Percentiles rank a stretch among this genome's conserved stretches.
Evolutionary conservation across 2,329 filamentous ascomycete species (phyloP).

Genomic region (Pezicula carpinea): DNA sequence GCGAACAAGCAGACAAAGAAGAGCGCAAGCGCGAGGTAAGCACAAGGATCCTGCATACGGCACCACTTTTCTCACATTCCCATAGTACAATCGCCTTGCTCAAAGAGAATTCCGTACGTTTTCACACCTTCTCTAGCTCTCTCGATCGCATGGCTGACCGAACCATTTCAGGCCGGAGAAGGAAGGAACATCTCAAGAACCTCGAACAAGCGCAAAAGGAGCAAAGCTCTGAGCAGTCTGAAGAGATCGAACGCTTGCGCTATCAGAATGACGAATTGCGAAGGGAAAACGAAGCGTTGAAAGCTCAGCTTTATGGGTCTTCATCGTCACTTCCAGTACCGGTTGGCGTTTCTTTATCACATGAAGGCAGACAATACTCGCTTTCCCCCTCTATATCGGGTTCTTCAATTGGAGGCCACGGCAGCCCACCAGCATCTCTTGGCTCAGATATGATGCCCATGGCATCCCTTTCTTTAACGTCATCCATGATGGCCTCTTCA

Average conservation of each 20-base stretch:
- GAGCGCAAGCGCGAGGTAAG: constrained; percentile 31
- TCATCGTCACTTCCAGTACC: constrained; percentile 25
- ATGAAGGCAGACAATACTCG: constrained; percentile 26
- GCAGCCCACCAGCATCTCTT: constrained; percentile 25
- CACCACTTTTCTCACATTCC: constrained; percentile 1
- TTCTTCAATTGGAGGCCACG: constrained; percentile 25
- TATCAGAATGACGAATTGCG: constrained; percentile 35
- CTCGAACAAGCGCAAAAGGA: constrained; percentile 37
- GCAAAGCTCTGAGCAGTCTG: constrained; percentile 32
- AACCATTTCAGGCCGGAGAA: constrained; percentile 32
- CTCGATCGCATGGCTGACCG: constrained; percentile 4
- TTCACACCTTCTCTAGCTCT: background rate
- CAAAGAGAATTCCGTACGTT: constrained; percentile 39
- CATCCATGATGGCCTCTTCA: constrained; percentile 25
- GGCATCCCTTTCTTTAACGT: constrained; percentile 26
- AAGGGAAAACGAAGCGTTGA: constrained; percentile 35
- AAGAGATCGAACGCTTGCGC: constrained; percentile 36
- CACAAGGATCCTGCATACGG: background rate
- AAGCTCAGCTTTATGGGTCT: constrained; percentile 30
- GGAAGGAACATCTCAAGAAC: constrained; percentile 39
- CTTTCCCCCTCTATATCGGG: constrained; percentile 29
- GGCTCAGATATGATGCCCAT: constrained; percentile 28
- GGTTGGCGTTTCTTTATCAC: constrained; percentile 15
- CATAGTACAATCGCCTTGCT: constrained; percentile 36
- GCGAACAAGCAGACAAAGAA: constrained; percentile 28